Evolutionary conservation across 2,329 filamentous ascomycete genomes (phyloP), one percentile per base, ranked within the genome.

Genomic region (Colletotrichum kahawae): DNA sequence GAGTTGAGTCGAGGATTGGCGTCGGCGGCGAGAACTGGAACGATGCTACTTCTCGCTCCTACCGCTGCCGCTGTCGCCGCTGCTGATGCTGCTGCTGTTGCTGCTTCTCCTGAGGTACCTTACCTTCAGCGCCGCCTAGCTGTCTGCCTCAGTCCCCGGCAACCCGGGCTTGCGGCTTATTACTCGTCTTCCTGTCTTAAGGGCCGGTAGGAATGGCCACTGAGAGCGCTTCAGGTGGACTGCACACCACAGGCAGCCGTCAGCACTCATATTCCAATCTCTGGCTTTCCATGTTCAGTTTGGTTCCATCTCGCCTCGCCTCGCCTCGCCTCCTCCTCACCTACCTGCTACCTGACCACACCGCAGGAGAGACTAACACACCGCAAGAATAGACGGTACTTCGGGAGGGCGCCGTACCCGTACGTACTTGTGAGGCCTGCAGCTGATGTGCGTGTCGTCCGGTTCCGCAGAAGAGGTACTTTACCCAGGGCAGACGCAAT

Each of bases 181-280:
- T 31, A 38, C 60, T 71, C 21, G 51, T 51, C 29, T 48, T 31
- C 5, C 31, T 27, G 48, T 70, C 51, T 8, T 54, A 18, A 54
- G 67, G 31, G 27, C 54, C 38, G 60, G 54, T 64, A 24, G 36
- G 36, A 27, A 14, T 13, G 31, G 34, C 60, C 21, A 69, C 29
- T n/a, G 10, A 29, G 51, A 18, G 63, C 29, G 14, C 36, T 13
- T 18, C 34, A 27, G 54, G 57, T 71, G 54, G 33, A 66, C 71
- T 59, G 48, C 48, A 67, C 29, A 59, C 34, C 34, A 65, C 62
- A 75, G 72, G 68, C 68, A 71, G 54, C 62, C 72, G 68, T 75
- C 72, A 67, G 68, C 70, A 48, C 62, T 62, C 63, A 8, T 29
- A 48, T 38, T 57, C 54, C 27, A 57, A 29, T 24, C 27, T 27